A percentile compares a stretch with the other conserved stretches of the same genome.
Conservation (phyloP, 2,329 filamentous ascomycete species). For the Venturia nashicola region DNA sequence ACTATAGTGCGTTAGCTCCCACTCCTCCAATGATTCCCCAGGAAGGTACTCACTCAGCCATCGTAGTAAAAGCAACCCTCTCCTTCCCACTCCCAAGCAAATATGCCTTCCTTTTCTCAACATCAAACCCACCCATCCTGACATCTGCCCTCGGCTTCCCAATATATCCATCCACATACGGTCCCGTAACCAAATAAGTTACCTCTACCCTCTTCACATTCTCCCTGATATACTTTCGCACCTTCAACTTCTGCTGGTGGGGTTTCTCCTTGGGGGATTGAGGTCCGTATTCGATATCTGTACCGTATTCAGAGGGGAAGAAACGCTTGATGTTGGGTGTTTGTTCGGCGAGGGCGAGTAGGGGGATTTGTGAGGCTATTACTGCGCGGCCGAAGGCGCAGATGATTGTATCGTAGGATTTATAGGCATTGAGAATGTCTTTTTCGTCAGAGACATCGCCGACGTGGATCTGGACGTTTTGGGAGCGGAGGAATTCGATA, state of each 20-base stretch:
- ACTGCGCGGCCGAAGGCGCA: conserved; percentile 52
- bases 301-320: conserved; percentile 57
- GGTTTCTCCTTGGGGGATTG: conserved; percentile 49
- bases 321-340: conserved; percentile 47
- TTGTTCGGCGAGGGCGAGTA: conserved; percentile 48
- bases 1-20: conserved; percentile 23
- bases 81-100: conserved; percentile 51
- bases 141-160: conserved; percentile 26
- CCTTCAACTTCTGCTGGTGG: conserved; percentile 57
- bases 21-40: conserved; percentile 1
- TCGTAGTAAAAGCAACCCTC: conserved; percentile 55
- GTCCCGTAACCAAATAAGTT: conserved; percentile 59
- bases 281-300: conserved; percentile 49
- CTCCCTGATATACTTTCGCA: conserved; percentile 48
- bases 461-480: conserved; percentile 32
- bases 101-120: conserved; percentile 42
- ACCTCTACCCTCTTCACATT: conserved; percentile 42
- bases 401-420: conserved; percentile 51
- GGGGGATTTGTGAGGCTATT: conserved; percentile 46
- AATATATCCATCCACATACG: conserved; percentile 54
- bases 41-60: conserved; percentile 49
- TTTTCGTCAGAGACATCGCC: conserved; percentile 41
- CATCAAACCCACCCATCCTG: conserved; percentile 46
- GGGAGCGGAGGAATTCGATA: conserved; percentile 19
- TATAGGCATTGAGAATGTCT: conserved; percentile 45